phyloP scores from a whole-genome alignment of 1,139 yeast genomes.

The Pichia sorboxylosa region DNA sequence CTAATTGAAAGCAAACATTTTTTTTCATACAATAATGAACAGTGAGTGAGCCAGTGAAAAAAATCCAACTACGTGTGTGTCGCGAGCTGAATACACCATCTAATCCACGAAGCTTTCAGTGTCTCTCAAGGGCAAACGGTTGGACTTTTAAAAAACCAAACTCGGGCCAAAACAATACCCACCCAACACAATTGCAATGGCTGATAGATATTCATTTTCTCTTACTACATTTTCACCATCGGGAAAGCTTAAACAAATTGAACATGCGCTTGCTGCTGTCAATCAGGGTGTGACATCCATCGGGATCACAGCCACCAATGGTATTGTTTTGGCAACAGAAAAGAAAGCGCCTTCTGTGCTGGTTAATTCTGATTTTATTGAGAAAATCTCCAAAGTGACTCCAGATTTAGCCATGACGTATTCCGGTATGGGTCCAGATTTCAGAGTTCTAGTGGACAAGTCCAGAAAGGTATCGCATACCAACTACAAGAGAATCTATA shows the following conservation, averaged over 20 bases:
- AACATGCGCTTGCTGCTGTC: constrained; percentile 93
- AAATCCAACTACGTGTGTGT: no score
- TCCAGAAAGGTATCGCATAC: constrained; percentile 92
- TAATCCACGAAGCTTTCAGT: no score
- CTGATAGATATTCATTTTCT: constrained; percentile 96
- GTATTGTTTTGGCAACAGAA: constrained; percentile 94
- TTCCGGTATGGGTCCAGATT: constrained; percentile 99
- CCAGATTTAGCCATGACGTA: constrained; percentile 96
- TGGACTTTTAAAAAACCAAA: no score
- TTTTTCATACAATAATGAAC: no score
- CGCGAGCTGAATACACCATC: no score
- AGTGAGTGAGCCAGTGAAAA: no score
- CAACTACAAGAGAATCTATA: constrained; percentile 82
- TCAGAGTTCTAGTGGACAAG: constrained; percentile 84
- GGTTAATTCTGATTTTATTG: constrained; percentile 60
- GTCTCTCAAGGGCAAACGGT: no score
- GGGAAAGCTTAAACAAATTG: constrained; percentile 96
- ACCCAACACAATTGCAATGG: constrained; percentile 40
- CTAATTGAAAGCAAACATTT: no score
- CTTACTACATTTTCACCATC: constrained; percentile 35
- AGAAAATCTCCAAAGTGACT: constrained; percentile 74
- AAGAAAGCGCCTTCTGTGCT: constrained; percentile 77
- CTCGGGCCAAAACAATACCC: no score
- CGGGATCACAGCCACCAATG: constrained; percentile 93
- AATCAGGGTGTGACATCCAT: constrained; percentile 96